Base-by-base conservation (phyloP, 1,284 basidiomycete genomes). In the Pseudomicrostroma phylloplanum region DNA sequence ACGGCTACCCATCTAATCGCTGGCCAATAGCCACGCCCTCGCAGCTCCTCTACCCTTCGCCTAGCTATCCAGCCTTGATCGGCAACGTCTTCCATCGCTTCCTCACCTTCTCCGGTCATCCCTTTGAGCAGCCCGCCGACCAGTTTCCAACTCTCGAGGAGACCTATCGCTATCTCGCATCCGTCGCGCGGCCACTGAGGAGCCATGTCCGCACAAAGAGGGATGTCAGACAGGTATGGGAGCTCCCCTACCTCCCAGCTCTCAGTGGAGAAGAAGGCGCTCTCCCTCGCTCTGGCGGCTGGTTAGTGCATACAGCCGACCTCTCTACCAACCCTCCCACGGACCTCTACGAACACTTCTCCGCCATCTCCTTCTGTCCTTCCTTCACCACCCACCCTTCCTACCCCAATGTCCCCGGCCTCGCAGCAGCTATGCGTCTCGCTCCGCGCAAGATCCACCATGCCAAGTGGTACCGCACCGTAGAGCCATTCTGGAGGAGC, bases 31-130 rank as follows among this genome's bases (percentile, higher is more conserved):
- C 30, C 48, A 23, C 59, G 7, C n/a, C 17, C 36, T 17, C 56
- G 25, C 19, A 21, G 11, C 55, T n/a, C 42, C 68, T 65, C 55
- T 76, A 71, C 71, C 74, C 74, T 0, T 64, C 60, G 0, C 74
- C 74, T 4, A 69, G 71, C 2, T 76, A 76, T 57, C 66, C 72
- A 21, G 67, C 69, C 30, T 59, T 76, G 21, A 55, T 68, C 15
- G 74, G 74, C 0, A 76, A 76, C 56, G 74, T 76, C 0, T 60
- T 74, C 41, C 74, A 72, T 12, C 69, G 69, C 17, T 76, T 73
- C 54, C 63, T 74, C 51, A 63, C 73, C 57, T 72, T 71, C 48
- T 64, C 65, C 0, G 68, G 64, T 7, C 46, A 55, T 13, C 51
- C 59, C 12, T 72, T 74, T 43, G 58, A 63, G 0, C 57, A 65